Percentiles rank a stretch among this genome's conserved stretches.
phyloP scores from a whole-genome alignment of 176 grass and related monocot species.

The Carex scoparia region DNA sequence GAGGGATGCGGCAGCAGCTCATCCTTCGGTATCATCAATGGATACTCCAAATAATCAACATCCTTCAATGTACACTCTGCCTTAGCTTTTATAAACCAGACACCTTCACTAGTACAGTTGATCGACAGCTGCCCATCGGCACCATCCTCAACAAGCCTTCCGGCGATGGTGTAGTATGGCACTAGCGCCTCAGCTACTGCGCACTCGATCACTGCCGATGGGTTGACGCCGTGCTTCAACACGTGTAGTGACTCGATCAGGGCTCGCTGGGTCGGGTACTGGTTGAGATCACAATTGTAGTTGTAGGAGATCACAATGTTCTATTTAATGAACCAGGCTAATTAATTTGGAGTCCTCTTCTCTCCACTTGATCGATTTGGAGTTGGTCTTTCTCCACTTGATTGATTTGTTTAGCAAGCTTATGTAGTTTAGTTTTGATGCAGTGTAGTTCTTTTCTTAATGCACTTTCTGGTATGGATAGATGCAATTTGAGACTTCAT shows the following conservation, averaged over 20 bases:
- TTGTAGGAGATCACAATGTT: no score
- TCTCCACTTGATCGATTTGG: no score
- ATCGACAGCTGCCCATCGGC: conserved; percentile 48
- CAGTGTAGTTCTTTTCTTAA: no score
- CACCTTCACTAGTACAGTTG: conserved; percentile 67
- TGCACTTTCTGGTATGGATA: no score
- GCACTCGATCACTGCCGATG: conserved; percentile 31
- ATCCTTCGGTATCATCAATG: conserved; percentile 71
- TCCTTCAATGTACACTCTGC: conserved; percentile 55
- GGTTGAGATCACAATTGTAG: conserved; percentile 32
- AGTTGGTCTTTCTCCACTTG: no score
- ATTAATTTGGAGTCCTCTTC: no score
- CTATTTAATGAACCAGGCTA: no score
- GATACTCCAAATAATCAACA: conserved; percentile 78
- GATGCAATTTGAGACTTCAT: no score
- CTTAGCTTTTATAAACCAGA: conserved; percentile 71
- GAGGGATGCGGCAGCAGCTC: conserved; percentile 58
- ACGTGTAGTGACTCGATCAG: conserved; percentile 89
- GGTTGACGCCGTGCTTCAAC: conserved; percentile 52
- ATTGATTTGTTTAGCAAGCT: no score
- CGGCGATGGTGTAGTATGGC: conserved; percentile 74
- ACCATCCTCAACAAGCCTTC: conserved; percentile 32
- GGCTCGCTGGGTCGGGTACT: conserved; percentile 81
- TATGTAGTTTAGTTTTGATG: no score
- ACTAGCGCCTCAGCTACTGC: conserved; percentile 53